These are phyloP conservation scores for Cystobasidium pallidum DNA, from an alignment of 1,284 basidiomycete species.

Conservation along the genomic window DNA sequence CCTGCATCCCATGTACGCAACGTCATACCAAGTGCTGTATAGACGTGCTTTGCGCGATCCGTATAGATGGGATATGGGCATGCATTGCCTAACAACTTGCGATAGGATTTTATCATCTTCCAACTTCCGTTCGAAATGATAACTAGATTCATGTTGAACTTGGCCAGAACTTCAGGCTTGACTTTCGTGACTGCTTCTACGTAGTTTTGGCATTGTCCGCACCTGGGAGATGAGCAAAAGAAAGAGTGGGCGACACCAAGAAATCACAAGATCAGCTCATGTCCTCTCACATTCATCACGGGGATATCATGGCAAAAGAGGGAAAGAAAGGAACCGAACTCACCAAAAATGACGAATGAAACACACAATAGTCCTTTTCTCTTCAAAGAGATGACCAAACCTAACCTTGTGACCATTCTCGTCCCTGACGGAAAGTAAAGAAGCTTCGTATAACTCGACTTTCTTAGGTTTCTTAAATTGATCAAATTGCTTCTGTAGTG, in stretches of 20 bases:
- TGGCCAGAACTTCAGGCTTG: conserved; percentile 59
- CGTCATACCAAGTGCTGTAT: conserved; percentile 63
- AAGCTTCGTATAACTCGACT: conserved; percentile 43
- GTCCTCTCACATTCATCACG: no score
- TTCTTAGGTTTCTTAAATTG: conserved; percentile 38
- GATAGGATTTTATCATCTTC: conserved; percentile 63
- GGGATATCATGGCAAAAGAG: no score
- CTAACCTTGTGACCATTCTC: conserved; percentile 42
- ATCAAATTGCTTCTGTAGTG: conserved; percentile 13
- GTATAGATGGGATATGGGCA: conserved; percentile 61
- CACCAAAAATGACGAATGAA: conserved; percentile 62
- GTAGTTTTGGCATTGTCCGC: conserved; percentile 60
- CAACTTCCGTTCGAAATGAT: conserved; percentile 69
- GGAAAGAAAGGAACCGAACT: conserved; percentile 5
- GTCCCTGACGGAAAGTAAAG: conserved; percentile 40
- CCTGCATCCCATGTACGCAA: conserved; percentile 38
- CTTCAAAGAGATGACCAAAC: conserved; percentile 50
- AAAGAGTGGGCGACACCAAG: no score
- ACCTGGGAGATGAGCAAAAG: conserved; percentile 4
- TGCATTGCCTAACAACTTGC: conserved; percentile 45
- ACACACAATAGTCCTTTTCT: conserved; percentile 64
- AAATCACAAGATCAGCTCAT: no score
- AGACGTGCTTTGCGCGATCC: conserved; percentile 64
- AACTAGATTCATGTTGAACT: conserved; percentile 60
- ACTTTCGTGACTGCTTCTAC: conserved; percentile 62